Evolutionary conservation across 1,284 basidiomycete genomes (phyloP).

Genomic region (Erythrobasidium hasegawianum): DNA sequence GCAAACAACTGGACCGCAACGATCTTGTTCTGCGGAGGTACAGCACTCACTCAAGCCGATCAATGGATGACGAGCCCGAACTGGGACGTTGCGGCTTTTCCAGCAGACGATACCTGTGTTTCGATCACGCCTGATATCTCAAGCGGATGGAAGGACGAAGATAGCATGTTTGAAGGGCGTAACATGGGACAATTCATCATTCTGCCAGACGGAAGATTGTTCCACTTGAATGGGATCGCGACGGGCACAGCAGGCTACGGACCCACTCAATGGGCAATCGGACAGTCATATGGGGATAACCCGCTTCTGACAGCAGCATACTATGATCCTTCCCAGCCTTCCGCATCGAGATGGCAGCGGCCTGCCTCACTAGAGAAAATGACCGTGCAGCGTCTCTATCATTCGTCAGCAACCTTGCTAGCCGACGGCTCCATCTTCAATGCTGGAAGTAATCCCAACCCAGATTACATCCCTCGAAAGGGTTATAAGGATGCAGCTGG

Average conservation of each 20-base stretch:
- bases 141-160: slow-evolving; percentile 63
- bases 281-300: slow-evolving; percentile 45
- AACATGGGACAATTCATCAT: slow-evolving; percentile 84
- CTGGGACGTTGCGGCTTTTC: slow-evolving; percentile 62
- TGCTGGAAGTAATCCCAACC: slow-evolving; percentile 51
- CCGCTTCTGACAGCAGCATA: slow-evolving; percentile 49
- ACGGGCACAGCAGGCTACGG: slow-evolving; percentile 47
- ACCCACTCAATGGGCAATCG: slow-evolving; percentile 50
- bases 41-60: slow-evolving; percentile 60
- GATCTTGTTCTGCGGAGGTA: slow-evolving; percentile 60
- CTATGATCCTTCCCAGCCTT: slow-evolving; percentile 48
- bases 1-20: slow-evolving; percentile 82
- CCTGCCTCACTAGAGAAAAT: slow-evolving; percentile 44
- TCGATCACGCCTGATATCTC: slow-evolving; percentile 72
- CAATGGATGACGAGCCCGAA: slow-evolving; percentile 60
- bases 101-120: slow-evolving; percentile 53
- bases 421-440: slow-evolving; percentile 52
- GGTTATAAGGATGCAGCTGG: slow-evolving; percentile 6
- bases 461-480: slow-evolving; percentile 37
- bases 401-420: slow-evolving; percentile 52
- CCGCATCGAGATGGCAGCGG: slow-evolving; percentile 47
- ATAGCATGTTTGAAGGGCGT: slow-evolving; percentile 62
- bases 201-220: slow-evolving; percentile 68
- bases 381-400: slow-evolving; percentile 51
- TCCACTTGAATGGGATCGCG: slow-evolving; percentile 64